Base-by-base conservation (phyloP, 495 filamentous ascomycete species). In the Hypoxylon fragiforme region DNA sequence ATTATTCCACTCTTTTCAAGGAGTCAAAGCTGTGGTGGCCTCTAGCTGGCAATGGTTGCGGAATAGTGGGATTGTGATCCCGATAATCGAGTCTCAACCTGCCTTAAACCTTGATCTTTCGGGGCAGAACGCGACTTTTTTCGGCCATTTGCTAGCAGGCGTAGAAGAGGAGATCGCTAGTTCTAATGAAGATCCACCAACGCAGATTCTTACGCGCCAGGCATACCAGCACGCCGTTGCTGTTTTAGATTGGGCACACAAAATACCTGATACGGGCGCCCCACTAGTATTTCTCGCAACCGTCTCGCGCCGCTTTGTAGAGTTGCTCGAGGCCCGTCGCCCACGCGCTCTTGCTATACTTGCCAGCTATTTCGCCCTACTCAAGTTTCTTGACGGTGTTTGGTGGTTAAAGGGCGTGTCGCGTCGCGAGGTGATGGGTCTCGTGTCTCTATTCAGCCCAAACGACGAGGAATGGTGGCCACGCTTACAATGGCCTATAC, bases 1-100 rank as follows among this genome's bases (percentile, higher is more conserved):
- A 0, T 82, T 77, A 77, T 82, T 83, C 42, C 78, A 81, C 48
- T 73, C 79, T n/a, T 82, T 82, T 62, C 81, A 82, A 47, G 81
- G 81, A 11, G 76, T 82, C 38, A 82, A 83, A 37, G 75, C 78
- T 16, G 61, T 78, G 52, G 77, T 76, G 1, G 72, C 76, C 5
- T 70, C 74, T 5, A 75, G 73, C 9, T 79, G 76, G 77, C 76
- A 76, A 35, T 83, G 75, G 70, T 63, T 83, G 8, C 66, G 80
- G 9, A 65, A 64, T 18, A 80, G 77, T 57, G 67, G 71, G 5
- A 73, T 78, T 3, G 72, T 80, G 21, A 73, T 73, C 3, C 73
- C 74, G 11, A 80, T 83, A 42, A 81, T 83, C 55, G 77, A 80
- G 54, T 76, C 76, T 4, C 80, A 83, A 44, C 78, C 73, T 1